Evolutionary conservation across 352 stramenopile genomes (phyloP).

Genomic region (Phytophthora colocasiae): DNA sequence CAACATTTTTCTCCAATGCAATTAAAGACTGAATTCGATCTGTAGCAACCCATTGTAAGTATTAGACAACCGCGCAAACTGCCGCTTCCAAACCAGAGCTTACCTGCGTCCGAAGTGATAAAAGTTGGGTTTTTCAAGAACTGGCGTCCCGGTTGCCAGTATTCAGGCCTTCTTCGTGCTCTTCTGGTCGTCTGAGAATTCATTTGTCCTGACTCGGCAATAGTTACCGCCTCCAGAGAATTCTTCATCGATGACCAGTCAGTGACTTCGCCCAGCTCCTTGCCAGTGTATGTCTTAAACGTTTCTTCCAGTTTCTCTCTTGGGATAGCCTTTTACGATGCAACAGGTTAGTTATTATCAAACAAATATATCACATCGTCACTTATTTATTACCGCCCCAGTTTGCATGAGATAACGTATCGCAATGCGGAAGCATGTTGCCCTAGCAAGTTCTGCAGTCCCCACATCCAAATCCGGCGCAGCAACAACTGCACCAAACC

Average conservation of each 20-base stretch:
- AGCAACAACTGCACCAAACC: slow-evolving; percentile 33
- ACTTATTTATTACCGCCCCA: slow-evolving; percentile 26
- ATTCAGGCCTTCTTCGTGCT: background rate
- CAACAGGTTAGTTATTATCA: background rate
- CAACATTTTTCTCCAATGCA: slow-evolving; percentile 46
- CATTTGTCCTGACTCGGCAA: background rate
- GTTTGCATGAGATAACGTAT: slow-evolving; percentile 34
- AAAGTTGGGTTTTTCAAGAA: slow-evolving; percentile 37
- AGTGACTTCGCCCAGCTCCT: slow-evolving; percentile 15
- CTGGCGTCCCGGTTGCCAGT: slow-evolving; percentile 44
- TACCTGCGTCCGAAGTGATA: slow-evolving; percentile 31
- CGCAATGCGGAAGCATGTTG: slow-evolving; percentile 46
- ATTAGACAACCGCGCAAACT: background rate
- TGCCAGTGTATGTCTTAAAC: slow-evolving; percentile 44
- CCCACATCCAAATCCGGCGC: slow-evolving; percentile 26
- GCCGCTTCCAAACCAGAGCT: slow-evolving; percentile 1
- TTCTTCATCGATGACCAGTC: slow-evolving; percentile 19
- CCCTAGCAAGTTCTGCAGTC: slow-evolving; percentile 17
- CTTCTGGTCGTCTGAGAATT: background rate
- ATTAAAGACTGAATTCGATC: slow-evolving; percentile 43
- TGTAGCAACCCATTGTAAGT: slow-evolving; percentile 15
- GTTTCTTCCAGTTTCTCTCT: slow-evolving; percentile 23
- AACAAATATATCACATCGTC: background rate
- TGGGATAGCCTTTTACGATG: slow-evolving; percentile 21
- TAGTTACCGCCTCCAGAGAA: slow-evolving; percentile 10